Evolutionary conservation across 2,329 filamentous ascomycete species (phyloP), one percentile per base, ranked within the genome.

Genomic region (Alternaria infectoria): DNA sequence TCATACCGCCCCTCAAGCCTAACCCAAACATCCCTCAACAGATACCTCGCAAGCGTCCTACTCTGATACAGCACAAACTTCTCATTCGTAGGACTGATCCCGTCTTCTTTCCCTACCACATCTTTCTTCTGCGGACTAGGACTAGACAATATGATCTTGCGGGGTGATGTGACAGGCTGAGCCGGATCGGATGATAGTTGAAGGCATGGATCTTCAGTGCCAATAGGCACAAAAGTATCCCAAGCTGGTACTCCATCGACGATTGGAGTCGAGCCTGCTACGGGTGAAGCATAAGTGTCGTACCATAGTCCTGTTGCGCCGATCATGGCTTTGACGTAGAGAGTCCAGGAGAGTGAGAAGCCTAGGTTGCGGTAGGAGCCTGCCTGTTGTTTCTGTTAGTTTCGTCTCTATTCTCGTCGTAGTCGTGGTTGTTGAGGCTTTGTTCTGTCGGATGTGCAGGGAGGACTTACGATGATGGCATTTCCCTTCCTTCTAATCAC

Each of bases 311-410:
- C 69, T 11, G 52, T 64, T 17, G 61, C 50, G 46, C 54, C 54
- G 10, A 72, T 61, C 1, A 43, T 1, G 1, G 57, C 59, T 15
- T 52, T 49, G 13, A 68, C 65, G 28, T 71, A 72, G 2, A 62
- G 26, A 6, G 51, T 62, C 66, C 66, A 70, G 11, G 62, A 57
- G n/a, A 64, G 54, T 2, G 46, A 55, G 56, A 70, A 70, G 3
- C 69, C 70, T 7, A 59, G 59, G 54, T 62, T 67, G n/a, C 61
- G 57, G 26, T 69, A 71, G 4, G 57, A 61, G 23, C 70, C 69
- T 12, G 57, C 61, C 65, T 66, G 17, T 12, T 23, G 19, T 13
- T 1, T 6, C 8, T 21, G 19, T 19, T n/a, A 49, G 17, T 3
- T 2, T 12, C 4, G 6, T 19, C 12, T 3, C 2, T 45, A 4